Evolutionary conservation across 1,139 yeast genomes (phyloP).

Genomic region (Sugiyamaella novakii): DNA sequence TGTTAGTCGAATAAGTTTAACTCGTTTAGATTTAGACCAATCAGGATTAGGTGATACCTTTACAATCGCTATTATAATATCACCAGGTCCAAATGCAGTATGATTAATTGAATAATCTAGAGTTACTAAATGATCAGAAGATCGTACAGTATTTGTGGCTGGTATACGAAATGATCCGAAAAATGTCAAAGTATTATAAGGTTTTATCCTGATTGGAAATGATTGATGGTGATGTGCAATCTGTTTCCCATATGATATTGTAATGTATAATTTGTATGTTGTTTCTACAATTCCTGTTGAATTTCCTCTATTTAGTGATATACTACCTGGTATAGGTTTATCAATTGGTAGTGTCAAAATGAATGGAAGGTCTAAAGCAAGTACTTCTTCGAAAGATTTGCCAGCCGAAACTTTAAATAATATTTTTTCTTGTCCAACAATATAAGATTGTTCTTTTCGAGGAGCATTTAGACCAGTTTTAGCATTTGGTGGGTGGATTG

Average conservation of each 20-base stretch:
- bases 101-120: constrained; percentile 42
- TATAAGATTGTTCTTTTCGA: constrained; percentile 42
- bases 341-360: constrained; percentile 41
- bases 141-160: constrained; percentile 33
- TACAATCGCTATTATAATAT: constrained; percentile 38
- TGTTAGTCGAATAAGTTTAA: constrained; percentile 42
- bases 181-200: constrained; percentile 46
- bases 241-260: constrained; percentile 36
- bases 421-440: constrained; percentile 40
- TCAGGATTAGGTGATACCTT: constrained; percentile 44
- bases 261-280: constrained; percentile 41
- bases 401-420: constrained; percentile 36
- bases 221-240: constrained; percentile 34
- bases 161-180: constrained; percentile 44
- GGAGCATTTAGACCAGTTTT: constrained; percentile 40
- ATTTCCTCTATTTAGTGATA: constrained; percentile 37
- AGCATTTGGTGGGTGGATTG: constrained; percentile 40
- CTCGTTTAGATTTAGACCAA: constrained; percentile 42
- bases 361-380: constrained; percentile 46
- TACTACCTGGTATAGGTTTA: constrained; percentile 43
- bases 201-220: constrained; percentile 43
- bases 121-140: constrained; percentile 44
- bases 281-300: constrained; percentile 37
- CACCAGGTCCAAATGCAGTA: constrained; percentile 47
- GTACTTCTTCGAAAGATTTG: constrained; percentile 34